A percentile compares a stretch with the other conserved stretches of the same genome.
These are phyloP conservation scores for Cercospora zeina DNA, from an alignment of 2,329 filamentous ascomycete genomes.

Conservation along the genomic window DNA sequence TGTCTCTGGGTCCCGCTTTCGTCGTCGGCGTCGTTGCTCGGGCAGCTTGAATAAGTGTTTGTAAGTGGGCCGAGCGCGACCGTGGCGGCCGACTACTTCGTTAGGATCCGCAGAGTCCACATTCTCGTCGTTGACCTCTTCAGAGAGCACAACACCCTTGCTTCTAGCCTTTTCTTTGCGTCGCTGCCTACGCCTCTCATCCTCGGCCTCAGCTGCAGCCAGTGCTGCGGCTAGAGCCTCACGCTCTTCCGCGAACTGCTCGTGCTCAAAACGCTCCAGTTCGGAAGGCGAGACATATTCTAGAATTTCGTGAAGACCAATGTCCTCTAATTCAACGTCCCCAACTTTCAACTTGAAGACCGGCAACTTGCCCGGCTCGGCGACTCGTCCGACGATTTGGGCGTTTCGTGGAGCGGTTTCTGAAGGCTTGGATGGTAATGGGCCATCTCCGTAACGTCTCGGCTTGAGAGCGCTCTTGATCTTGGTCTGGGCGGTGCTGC, in stretches of 20 bases:
- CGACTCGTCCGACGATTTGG: conserved; percentile 33
- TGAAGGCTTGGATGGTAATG: conserved; percentile 34
- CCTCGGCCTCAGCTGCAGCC: conserved; percentile 29
- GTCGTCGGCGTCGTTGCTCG: conserved; percentile 26
- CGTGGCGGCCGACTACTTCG: conserved; percentile 27
- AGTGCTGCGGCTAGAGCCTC: conserved; percentile 29
- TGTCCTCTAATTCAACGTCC: conserved; percentile 29
- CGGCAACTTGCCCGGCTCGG: conserved; percentile 22
- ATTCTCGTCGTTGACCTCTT: conserved; percentile 20
- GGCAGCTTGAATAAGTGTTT: conserved; percentile 33
- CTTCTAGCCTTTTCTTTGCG: conserved; percentile 26
- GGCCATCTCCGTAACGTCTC: conserved; percentile 26
- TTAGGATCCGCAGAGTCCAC: conserved; percentile 19
- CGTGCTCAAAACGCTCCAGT: conserved; percentile 40
- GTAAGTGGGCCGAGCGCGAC: conserved; percentile 40
- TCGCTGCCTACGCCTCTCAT: conserved; percentile 20
- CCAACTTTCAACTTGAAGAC: conserved; percentile 37
- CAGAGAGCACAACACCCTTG: conserved; percentile 28
- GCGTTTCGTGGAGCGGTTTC: conserved; percentile 33
- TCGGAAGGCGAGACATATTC: conserved; percentile 41
- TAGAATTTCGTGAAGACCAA: conserved; percentile 37
- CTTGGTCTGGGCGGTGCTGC: not conserved
- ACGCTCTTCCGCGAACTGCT: conserved; percentile 35
- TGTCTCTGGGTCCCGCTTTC: conserved; percentile 37
- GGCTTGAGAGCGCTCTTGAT: conserved; percentile 12